Conservation (phyloP, 164 flowering plant species). For the Aristolochia contorta region DNA sequence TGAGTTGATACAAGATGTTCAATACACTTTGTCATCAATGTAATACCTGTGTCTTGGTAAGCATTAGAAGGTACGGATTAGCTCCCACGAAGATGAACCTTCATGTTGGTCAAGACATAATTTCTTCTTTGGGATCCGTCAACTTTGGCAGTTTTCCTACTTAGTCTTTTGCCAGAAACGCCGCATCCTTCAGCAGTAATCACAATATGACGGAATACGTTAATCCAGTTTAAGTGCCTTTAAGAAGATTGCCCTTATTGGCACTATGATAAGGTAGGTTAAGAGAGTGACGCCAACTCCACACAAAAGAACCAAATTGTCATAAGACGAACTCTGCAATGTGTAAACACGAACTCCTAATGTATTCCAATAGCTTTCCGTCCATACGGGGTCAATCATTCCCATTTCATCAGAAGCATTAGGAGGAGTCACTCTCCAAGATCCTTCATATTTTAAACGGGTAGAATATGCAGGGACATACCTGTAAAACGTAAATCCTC, state of each 20-base stretch:
- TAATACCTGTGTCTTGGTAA: too few species aligned
- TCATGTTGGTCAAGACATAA: too few species aligned
- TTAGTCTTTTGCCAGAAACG: too few species aligned
- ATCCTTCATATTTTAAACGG: slow-evolving; percentile 56
- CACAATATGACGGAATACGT: too few species aligned
- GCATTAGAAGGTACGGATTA: too few species aligned
- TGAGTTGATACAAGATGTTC: too few species aligned
- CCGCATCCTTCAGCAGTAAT: too few species aligned
- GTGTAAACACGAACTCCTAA: slow-evolving; percentile 57
- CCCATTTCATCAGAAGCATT: slow-evolving; percentile 66
- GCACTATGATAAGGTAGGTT: slow-evolving; percentile 44
- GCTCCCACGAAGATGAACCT: too few species aligned
- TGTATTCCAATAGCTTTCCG: slow-evolving; percentile 85
- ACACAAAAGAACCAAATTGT: slow-evolving; percentile 39
- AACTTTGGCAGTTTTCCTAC: too few species aligned
- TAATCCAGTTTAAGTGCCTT: slow-evolving; percentile 74
- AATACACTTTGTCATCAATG: too few species aligned
- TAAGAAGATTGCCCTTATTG: slow-evolving; percentile 33
- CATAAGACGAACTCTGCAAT: slow-evolving; percentile 47
- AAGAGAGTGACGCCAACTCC: slow-evolving; percentile 52
- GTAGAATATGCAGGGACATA: slow-evolving; percentile 97
- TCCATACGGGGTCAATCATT: slow-evolving; percentile 76
- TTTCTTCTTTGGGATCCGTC: too few species aligned
- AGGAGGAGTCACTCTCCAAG: slow-evolving; percentile 53
- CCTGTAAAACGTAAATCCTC: slow-evolving; percentile 28